Base-by-base conservation (phyloP, 2,329 filamentous ascomycete genomes). In the Clarireedia paspali region DNA sequence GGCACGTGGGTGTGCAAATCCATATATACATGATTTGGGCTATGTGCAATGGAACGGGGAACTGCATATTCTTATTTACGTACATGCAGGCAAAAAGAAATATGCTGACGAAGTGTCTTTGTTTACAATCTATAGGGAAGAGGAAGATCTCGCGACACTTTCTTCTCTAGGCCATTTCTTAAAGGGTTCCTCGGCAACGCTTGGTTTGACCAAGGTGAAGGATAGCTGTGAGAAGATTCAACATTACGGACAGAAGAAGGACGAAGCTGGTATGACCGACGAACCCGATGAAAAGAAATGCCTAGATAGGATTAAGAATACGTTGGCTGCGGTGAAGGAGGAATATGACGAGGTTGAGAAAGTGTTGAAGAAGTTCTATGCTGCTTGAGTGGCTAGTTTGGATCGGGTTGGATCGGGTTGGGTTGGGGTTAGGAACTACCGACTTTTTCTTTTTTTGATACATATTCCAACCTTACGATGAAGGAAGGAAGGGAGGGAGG, bases 161-260 rank as follows among this genome's bases (percentile, higher is more conserved):
- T 95, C 90, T 36, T 79, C 82, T 53, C 84, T 96, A 34, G 94
- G 94, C 44, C 94, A 99, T 74, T 99, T 96, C 75, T 80, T 99
- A 64, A 99, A 99, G 75, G 94, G 94, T 58, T 97, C 92, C 6
- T 96, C 92, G 7, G 92, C 94, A 40, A 96, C 94, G 4, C 81
- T 99, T 53, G 94, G 94, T 47, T 81, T 97, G 55, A 86, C 82
- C 66, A 95, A 95, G 72, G 87, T 99, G 66, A 89, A 90, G 71
- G 91, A 96, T 68, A 87, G 84, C 60, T 99, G 94, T 75, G 91
- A 97, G 74, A 91, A 95, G 77, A 96, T 99, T 67, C 92, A 99
- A 73, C 87, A 95, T 68, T 95, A 85, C 70, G 92, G 92, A 63
- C 87, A 88, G 67, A 78, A 81, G 66, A 89, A 91, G 73, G 91